Evolutionary conservation across 1,284 basidiomycete genomes (phyloP), one percentile per base, ranked within the genome.

Genomic region (Boletus smithii): DNA sequence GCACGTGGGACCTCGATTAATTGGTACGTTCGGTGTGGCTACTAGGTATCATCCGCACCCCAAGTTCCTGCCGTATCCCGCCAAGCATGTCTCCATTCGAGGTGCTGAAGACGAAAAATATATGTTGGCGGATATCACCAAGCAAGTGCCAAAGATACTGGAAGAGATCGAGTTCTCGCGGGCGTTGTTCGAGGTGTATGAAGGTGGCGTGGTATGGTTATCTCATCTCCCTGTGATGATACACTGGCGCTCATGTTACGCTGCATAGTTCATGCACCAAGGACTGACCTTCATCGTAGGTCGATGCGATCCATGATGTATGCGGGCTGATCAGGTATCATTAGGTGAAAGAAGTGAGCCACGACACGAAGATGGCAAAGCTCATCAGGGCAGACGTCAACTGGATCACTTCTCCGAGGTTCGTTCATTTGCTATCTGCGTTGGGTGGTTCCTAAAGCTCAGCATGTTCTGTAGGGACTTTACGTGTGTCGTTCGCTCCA

Each of bases 151-250:
- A 3, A 73, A 68, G 35, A 73, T 91, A 20, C 63, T 95, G 22
- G 92, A 95, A 68, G 90, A 95, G 62, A 74, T 94, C n/a, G 92
- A 95, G 67, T 67, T 85, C 30, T 91, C 88, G 22, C 73, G 92
- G 22, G 90, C 91, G 0, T 72, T 94, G 51, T 95, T 94, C 53
- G 91, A 95, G 65, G 73, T 91, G 22, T 85, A 88, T 56, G 82
- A 88, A 66, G 86, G 85, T n/a, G 85, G 78, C 9, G 79, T 88
- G 55, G 85, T 86, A 65, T 43, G 80, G 31, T 23, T 14, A 17
- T 48, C 14, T 37, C 27, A 1, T 42, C 32, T 33, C 37, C 16
- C 20, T 43, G n/a, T 5, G 11, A 16, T 11, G 32, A 16, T 22
- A 30, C 18, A 5, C 20, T 3, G 5, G 43, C 4, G 22, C 50